Conservation (phyloP, 805 yeast genomes). For the Clavispora phyllophila region DNA sequence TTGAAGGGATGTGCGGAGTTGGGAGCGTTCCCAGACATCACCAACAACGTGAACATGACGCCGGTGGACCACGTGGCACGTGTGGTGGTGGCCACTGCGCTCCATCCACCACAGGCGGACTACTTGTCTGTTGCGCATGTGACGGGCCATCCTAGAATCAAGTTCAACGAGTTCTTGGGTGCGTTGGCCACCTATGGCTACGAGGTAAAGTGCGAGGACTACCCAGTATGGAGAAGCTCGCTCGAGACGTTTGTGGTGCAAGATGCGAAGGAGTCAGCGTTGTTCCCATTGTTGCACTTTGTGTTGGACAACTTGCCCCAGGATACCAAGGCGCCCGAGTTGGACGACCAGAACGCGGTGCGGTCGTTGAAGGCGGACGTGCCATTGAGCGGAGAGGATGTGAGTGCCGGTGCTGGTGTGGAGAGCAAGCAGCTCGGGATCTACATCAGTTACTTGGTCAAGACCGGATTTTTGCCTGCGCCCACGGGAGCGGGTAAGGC, state of each 20-base stretch:
- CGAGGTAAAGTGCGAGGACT: conserved; percentile 54
- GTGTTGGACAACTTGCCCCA: conserved; percentile 90
- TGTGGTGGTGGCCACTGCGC: conserved; percentile 75
- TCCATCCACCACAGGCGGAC: conserved; percentile 59
- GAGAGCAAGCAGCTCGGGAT: conserved; percentile 59
- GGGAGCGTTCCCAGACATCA: conserved; percentile 79
- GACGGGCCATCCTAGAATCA: conserved; percentile 93
- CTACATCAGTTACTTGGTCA: conserved; percentile 74
- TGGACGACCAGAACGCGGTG: conserved; percentile 83
- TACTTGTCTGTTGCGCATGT: conserved; percentile 80
- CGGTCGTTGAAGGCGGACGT: conserved; percentile 59
- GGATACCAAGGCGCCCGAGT: conserved; percentile 90
- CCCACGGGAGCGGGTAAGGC: conserved; percentile 44
- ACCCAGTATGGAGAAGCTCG: conserved; percentile 71
- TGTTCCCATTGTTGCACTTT: conserved; percentile 90
- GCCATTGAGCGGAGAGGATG: conserved; percentile 60
- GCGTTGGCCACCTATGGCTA: conserved; percentile 70
- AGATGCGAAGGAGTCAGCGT: conserved; percentile 72
- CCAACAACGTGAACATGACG: conserved; percentile 88
- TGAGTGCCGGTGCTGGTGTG: conserved; percentile 72
- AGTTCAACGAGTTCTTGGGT: conserved; percentile 70
- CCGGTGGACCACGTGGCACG: conserved; percentile 98
- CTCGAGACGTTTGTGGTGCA: conserved; percentile 76
- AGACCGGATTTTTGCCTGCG: conserved; percentile 71
- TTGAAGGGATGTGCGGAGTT: conserved; percentile 90